Evolutionary conservation across 345 rosid species (phyloP), one percentile per base, ranked within the genome.

Genomic region (Passiflora organensis): DNA sequence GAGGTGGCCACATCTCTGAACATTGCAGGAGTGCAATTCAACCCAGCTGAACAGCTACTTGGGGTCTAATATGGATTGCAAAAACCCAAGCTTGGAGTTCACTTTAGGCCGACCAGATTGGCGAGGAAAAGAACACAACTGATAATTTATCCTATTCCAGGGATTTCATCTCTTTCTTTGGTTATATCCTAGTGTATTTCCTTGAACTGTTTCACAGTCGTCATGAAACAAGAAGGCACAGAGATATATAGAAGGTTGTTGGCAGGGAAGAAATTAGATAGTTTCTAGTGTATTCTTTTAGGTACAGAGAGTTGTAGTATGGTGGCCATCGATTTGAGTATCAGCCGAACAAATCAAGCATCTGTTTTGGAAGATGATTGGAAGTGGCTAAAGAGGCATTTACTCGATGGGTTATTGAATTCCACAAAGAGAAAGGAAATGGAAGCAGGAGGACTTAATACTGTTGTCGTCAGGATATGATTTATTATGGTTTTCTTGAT

Each of bases 21-120:
- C 14, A 13, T 4, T 48, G 64, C 74, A 76, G 74, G 77, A 57
- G 32, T 57, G 57, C 51, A 60, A 62, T 52, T 60, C 72, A n/a
- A 62, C 13, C 45, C 55, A 42, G 38, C 4, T 36, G 70, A 71
- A 75, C 38, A 53, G 59, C 53, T 63, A 66, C 61, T 4, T 73
- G 54, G 78, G 72, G 43, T 55, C 73, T 41, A 48, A 55, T 28
- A 11, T 59, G 55, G 71, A 76, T 5, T 55, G 65, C 75, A 69
- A 72, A 64, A 81, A 73, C 55, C 83, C 83, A 32, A 79, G 82
- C 72, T 77, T 84, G 77, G 91, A 84, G 74, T 81, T 84, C 66
- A 81, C 91, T 21, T 68, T 84, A 65, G 91, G 91, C 48, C 75
- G 83, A 81, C 87, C 87, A 45, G 85, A 81, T 56, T 81, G 91